Evolutionary conservation across 768 basidiomycete species (phyloP), one percentile per base, ranked within the genome.

Genomic region (Leccinum uliginosum): DNA sequence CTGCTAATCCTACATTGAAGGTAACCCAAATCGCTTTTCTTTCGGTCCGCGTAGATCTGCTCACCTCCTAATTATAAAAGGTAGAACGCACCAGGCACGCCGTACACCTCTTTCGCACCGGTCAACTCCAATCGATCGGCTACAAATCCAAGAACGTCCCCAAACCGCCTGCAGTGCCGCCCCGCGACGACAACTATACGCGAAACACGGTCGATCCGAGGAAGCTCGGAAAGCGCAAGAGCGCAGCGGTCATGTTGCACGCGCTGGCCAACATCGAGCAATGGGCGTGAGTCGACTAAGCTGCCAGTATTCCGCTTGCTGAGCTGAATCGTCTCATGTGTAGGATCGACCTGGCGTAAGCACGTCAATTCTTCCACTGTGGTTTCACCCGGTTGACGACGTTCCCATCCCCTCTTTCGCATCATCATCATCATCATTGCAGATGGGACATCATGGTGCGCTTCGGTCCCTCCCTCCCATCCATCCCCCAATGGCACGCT

Each of bases 31-130:
- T 10, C 8, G 3, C 14, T 12, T 14, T 32, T 3, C 35, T 17
- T 32, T 50, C 4, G 8, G 32, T 35, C 21, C 6, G 34, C 15
- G 3, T 23, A 12, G n/a, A 35, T 35, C 5, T 51, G 3, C 14
- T 51, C 11, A 38, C 17, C 3, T 3, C 9, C 11, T 29, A 29
- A 27, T 27, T 27, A 27, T 50, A 4, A 14, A 35, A 51, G 84
- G 86, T 87, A 1, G 78, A 84, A 65, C 80, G 86, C 7, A 91
- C 88, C 0, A 75, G 84, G 55, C 82, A 86, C 60, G 87, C 88
- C 0, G 86, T 87, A 8, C 73, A 83, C 11, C 75, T 83, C 6
- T 87, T 89, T 65, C 80, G 85, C 15, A 87, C 84, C 0, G 89
- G 89, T 7, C 77, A 86, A 58, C 74, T 91, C 21, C 73, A 77